Conservation (phyloP, 345 rosid genomes). For the Rhizophora mangle region DNA sequence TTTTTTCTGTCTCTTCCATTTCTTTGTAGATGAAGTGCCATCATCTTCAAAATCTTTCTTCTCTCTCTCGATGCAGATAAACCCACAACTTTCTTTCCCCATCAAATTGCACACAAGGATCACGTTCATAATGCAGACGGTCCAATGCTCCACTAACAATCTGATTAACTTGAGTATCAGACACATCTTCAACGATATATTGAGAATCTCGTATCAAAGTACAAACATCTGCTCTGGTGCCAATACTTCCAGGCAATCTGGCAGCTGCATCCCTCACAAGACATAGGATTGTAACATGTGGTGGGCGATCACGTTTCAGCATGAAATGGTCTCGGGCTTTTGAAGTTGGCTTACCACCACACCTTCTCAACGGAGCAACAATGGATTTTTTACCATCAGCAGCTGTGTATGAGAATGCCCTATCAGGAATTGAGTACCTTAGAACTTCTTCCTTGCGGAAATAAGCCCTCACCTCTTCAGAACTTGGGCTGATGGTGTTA, state of each 20-base stretch:
- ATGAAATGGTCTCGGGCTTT: slow-evolving; percentile 99
- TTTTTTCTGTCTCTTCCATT: slow-evolving; percentile 97
- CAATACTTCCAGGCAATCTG: slow-evolving; percentile 96
- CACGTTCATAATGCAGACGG: slow-evolving; percentile 97
- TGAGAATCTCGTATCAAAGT: slow-evolving; percentile 94
- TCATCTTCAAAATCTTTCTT: slow-evolving; percentile 99
- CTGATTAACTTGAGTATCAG: slow-evolving; percentile 90
- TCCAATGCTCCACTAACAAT: slow-evolving; percentile 99
- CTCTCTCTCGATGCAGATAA: slow-evolving; percentile 90
- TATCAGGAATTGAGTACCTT: slow-evolving; percentile 95
- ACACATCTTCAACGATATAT: slow-evolving; percentile 84
- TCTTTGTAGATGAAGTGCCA: slow-evolving; percentile 98
- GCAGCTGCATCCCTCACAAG: slow-evolving; percentile 99
- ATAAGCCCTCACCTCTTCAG: slow-evolving; percentile 86
- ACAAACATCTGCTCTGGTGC: slow-evolving; percentile 99
- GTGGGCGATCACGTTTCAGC: slow-evolving; percentile 99
- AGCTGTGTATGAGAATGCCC: slow-evolving; percentile 95
- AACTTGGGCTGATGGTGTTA: slow-evolving; percentile 73
- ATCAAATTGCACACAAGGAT: slow-evolving; percentile 96
- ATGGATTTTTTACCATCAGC: slow-evolving; percentile 96
- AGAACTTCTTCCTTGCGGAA: slow-evolving; percentile 87
- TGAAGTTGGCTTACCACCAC: slow-evolving; percentile 99
- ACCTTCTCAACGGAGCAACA: slow-evolving; percentile 98
- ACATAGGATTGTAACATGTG: slow-evolving; percentile 96
- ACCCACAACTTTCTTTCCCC: slow-evolving; percentile 96